phyloP scores from a whole-genome alignment of 176 grass and related monocot species.

The Aegilops tauschii region DNA sequence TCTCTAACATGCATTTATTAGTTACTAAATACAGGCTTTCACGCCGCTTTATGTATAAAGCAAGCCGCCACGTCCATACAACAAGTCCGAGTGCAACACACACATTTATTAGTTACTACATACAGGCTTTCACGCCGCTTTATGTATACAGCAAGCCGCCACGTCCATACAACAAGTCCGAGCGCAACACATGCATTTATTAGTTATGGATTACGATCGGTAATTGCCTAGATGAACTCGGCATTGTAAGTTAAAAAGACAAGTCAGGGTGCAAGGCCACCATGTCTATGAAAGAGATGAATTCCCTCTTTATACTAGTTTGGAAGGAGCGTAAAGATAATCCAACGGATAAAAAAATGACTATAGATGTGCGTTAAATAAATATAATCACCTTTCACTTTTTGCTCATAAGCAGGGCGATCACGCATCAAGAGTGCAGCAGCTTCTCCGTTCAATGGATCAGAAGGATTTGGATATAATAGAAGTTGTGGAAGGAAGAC shows the following conservation, averaged over 20 bases:
- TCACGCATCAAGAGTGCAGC: slow-evolving; percentile 95
- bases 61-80: no score
- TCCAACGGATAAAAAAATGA: background rate
- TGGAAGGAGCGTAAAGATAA: background rate
- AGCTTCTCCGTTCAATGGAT: slow-evolving; percentile 92
- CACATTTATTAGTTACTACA: background rate
- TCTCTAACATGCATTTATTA: background rate
- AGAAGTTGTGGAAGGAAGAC: slow-evolving; percentile 87
- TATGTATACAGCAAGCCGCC: no score
- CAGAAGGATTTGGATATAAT: slow-evolving; percentile 88
- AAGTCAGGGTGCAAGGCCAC: background rate
- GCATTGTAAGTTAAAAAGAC: background rate
- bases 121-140: no score
- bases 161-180: no score
- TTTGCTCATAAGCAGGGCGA: slow-evolving; percentile 78
- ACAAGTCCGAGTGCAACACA: no score
- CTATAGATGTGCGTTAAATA: background rate
- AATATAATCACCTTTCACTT: slow-evolving; percentile 68
- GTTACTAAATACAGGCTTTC: background rate
- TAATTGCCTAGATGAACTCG: background rate
- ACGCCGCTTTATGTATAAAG: no score
- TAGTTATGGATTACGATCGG: background rate
- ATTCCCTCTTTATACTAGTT: background rate
- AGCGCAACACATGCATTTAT: no score
- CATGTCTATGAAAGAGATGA: background rate